Evolutionary conservation across 768 basidiomycete genomes (phyloP).

Genomic region (Lactarius hengduanensis): DNA sequence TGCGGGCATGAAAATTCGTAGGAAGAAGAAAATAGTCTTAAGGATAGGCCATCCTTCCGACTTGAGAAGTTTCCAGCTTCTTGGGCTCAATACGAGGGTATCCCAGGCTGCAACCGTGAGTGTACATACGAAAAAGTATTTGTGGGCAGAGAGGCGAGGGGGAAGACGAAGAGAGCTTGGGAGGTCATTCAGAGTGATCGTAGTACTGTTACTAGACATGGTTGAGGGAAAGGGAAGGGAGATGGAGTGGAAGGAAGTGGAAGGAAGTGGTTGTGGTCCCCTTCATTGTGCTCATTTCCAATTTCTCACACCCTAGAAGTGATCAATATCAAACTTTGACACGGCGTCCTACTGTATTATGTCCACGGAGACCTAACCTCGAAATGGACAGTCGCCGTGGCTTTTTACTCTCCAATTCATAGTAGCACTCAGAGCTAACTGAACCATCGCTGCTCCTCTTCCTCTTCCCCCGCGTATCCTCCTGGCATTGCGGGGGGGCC

Average conservation of each 20-base stretch:
- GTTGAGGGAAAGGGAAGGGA: not conserved
- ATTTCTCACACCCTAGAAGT: not conserved
- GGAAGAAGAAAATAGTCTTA: slow-evolving; percentile 72
- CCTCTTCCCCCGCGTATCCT: not conserved
- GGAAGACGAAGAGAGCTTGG: slow-evolving; percentile 72
- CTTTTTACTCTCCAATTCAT: not conserved
- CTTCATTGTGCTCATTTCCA: not conserved
- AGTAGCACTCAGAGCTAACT: not conserved
- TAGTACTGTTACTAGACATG: slow-evolving; percentile 10
- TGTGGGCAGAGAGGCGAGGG: slow-evolving; percentile 78
- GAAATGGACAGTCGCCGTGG: not conserved
- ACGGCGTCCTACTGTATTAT: not conserved
- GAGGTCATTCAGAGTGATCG: slow-evolving; percentile 33
- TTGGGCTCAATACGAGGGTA: slow-evolving; percentile 77
- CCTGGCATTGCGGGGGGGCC: not conserved
- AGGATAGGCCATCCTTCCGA: slow-evolving; percentile 68
- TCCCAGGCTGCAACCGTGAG: slow-evolving; percentile 91
- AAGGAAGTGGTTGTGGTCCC: not conserved
- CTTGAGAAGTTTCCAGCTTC: slow-evolving; percentile 70
- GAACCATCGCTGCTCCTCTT: not conserved
- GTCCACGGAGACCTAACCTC: not conserved
- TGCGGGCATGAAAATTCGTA: slow-evolving; percentile 72
- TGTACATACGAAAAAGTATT: slow-evolving; percentile 88
- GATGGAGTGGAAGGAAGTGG: too few relatives aligned
- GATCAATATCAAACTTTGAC: not conserved